phyloP scores from a whole-genome alignment of 164 flowering plant species.

The Vitis labrusca region DNA sequence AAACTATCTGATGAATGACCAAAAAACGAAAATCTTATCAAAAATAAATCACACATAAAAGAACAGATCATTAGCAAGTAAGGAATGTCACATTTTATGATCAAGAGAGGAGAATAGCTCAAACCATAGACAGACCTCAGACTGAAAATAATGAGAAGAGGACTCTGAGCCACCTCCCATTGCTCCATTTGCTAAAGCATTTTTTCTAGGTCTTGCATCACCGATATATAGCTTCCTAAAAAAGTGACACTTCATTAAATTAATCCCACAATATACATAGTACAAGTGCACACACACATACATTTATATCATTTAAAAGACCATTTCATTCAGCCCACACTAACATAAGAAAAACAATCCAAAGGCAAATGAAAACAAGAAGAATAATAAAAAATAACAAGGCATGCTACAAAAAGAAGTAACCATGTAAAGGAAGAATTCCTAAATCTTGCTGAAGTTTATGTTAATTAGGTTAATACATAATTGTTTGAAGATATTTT shows the following conservation, averaged over 20 bases:
- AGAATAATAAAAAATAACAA: too few species aligned
- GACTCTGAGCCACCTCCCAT: conserved; percentile 99
- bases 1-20: conserved; percentile 62
- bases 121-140: conserved; percentile 67
- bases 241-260: neutral
- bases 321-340: neutral
- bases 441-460: too few species aligned
- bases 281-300: neutral
- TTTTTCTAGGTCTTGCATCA: conserved; percentile 99
- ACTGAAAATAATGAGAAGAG: conserved; percentile 88
- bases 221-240: conserved; percentile 92
- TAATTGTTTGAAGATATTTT: too few species aligned
- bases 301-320: neutral
- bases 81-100: neutral
- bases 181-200: conserved; percentile 98
- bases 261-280: neutral
- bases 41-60: conserved; percentile 1
- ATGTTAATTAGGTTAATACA: too few species aligned
- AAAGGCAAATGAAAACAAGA: too few species aligned
- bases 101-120: conserved; percentile 2
- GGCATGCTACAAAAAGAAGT: too few species aligned
- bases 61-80: conserved; percentile 10
- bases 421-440: neutral
- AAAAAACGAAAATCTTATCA: neutral
- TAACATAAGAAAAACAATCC: too few species aligned